Conservation (phyloP, 768 basidiomycete species). For the Suillus hirtellus region DNA sequence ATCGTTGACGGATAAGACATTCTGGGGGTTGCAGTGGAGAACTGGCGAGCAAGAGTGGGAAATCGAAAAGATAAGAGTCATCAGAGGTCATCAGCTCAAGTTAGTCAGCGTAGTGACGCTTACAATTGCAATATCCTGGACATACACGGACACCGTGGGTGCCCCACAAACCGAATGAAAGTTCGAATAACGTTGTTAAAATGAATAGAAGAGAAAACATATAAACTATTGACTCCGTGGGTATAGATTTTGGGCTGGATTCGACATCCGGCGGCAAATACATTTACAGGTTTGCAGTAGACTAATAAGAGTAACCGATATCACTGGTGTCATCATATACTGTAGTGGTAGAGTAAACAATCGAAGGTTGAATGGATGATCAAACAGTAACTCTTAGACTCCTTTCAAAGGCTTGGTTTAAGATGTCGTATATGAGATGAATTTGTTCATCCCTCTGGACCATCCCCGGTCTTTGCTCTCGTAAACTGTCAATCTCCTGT, state of each 20-base stretch:
- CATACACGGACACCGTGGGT: background rate
- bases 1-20: slow-evolving; percentile 64
- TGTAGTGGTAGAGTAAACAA: background rate
- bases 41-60: slow-evolving; percentile 30
- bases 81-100: background rate
- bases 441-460: slow-evolving; percentile 73
- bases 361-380: background rate
- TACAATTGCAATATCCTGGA: background rate
- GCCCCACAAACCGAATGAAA: background rate
- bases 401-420: slow-evolving; percentile 33
- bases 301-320: background rate
- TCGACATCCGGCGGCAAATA: slow-evolving; percentile 1
- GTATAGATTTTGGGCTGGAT: background rate
- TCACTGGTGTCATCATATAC: background rate
- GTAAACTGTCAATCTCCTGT: slow-evolving; percentile 72
- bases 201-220: background rate
- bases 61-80: slow-evolving; percentile 17
- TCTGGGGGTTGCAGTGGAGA: slow-evolving; percentile 26
- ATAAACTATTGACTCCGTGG: background rate
- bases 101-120: slow-evolving; percentile 8
- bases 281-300: background rate
- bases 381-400: slow-evolving; percentile 12
- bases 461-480: slow-evolving; percentile 84
- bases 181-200: background rate
- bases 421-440: slow-evolving; percentile 61